Evolutionary conservation across 257 asterid species (phyloP).

Genomic region (Paraleonurus japonicus): DNA sequence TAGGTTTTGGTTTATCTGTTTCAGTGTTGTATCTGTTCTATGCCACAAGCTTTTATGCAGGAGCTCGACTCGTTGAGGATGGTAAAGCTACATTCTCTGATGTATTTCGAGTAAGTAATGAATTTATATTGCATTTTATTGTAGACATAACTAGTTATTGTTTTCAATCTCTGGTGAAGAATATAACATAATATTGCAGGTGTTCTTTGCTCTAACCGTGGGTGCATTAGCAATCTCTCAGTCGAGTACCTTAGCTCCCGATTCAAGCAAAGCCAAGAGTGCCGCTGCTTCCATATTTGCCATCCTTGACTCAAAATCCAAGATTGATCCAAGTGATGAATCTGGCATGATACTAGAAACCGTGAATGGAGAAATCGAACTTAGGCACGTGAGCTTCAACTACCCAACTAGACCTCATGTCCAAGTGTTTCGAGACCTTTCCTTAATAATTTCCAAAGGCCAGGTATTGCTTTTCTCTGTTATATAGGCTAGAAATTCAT

Average conservation of each 20-base stretch:
- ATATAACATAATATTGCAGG: slow-evolving; percentile 39
- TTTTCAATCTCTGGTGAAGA: not conserved
- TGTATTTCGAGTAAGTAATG: slow-evolving; percentile 67
- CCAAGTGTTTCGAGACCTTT: slow-evolving; percentile 59
- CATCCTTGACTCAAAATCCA: slow-evolving; percentile 58
- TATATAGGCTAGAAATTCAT: not conserved
- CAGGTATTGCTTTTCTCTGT: too few relatives aligned
- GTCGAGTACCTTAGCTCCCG: slow-evolving; percentile 67
- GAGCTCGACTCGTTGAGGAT: slow-evolving; percentile 63
- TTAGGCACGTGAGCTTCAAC: slow-evolving; percentile 60
- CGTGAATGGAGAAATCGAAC: slow-evolving; percentile 64
- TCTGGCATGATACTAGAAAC: slow-evolving; percentile 52
- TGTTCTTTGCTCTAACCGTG: slow-evolving; percentile 72
- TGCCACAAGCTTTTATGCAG: slow-evolving; percentile 74
- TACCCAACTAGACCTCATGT: slow-evolving; percentile 79
- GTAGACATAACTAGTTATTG: not conserved
- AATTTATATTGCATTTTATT: too few relatives aligned
- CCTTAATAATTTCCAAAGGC: slow-evolving; percentile 49
- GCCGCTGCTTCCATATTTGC: slow-evolving; percentile 73
- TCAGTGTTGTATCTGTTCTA: slow-evolving; percentile 51
- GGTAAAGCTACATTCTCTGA: slow-evolving; percentile 58
- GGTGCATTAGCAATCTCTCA: slow-evolving; percentile 73
- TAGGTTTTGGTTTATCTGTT: slow-evolving; percentile 62
- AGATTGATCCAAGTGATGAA: slow-evolving; percentile 68
- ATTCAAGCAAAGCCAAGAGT: slow-evolving; percentile 65